Evolutionary conservation across 192 early-diverging fungal species (phyloP).

Genomic region (Coemansia sp.): DNA sequence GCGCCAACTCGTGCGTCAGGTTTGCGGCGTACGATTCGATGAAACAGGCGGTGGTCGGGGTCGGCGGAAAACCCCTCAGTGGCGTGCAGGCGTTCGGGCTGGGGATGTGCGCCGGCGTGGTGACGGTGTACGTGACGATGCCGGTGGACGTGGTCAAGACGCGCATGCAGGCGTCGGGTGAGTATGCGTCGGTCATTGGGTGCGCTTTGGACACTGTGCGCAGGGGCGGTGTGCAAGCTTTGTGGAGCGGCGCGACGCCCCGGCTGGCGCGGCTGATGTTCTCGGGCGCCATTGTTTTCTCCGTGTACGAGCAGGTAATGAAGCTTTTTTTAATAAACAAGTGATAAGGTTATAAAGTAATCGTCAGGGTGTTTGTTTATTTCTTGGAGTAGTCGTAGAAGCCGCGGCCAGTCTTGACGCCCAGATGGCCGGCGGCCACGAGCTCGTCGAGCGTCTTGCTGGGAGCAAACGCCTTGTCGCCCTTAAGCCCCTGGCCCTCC

Average conservation of each 20-base stretch:
- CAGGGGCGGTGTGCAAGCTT: conserved; percentile 73
- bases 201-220: conserved; percentile 69
- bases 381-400: conserved; percentile 73
- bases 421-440: conserved; percentile 70
- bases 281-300: conserved; percentile 54
- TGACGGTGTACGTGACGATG: conserved; percentile 97
- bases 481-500: conserved; percentile 73
- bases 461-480: conserved; percentile 69
- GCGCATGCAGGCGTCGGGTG: conserved; percentile 77
- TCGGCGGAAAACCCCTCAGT: conserved; percentile 33
- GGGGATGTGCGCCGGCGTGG: conserved; percentile 83
- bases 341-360: too few relatives aligned
- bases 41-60: conserved; percentile 53
- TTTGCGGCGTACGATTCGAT: conserved; percentile 83
- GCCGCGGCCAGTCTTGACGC: conserved; percentile 83
- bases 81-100: conserved; percentile 63
- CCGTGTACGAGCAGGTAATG: conserved; percentile 52
- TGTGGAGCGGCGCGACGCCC: conserved; percentile 97
- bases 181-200: conserved; percentile 72
- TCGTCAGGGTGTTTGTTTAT: too few relatives aligned
- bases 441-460: conserved; percentile 68
- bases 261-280: conserved; percentile 74
- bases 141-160: conserved; percentile 98
- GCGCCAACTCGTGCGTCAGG: conserved; percentile 92
- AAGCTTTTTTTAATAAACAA: conserved; percentile 24